Conservation (phyloP, 2,329 filamentous ascomycete genomes). For the Hypoxylon sp. region DNA sequence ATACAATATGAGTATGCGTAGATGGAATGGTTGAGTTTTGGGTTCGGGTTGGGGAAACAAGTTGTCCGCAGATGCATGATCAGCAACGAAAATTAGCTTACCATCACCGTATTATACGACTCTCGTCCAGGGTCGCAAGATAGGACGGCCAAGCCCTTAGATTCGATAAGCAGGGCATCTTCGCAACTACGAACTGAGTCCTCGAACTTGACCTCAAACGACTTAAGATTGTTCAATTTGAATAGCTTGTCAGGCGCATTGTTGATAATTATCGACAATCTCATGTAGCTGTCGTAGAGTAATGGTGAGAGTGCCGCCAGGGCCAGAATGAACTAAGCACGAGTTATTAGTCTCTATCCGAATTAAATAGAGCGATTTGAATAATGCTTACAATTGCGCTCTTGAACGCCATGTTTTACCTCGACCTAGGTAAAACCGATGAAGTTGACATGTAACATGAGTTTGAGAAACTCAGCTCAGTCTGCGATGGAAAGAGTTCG, state of each 20-base stretch:
- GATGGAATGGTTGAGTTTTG: not conserved
- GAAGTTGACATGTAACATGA: not conserved
- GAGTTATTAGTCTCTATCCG: not conserved
- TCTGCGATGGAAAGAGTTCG: not conserved
- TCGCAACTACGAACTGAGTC: slow-evolving; percentile 58
- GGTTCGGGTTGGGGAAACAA: not conserved
- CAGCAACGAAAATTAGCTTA: slow-evolving; percentile 19
- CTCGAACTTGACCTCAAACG: slow-evolving; percentile 54
- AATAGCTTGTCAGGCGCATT: slow-evolving; percentile 53
- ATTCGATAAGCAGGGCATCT: slow-evolving; percentile 56
- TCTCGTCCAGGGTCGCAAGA: slow-evolving; percentile 59
- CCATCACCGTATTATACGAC: slow-evolving; percentile 60
- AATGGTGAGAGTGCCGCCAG: slow-evolving; percentile 28
- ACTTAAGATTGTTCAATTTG: slow-evolving; percentile 48
- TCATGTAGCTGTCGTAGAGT: slow-evolving; percentile 21
- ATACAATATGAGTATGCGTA: slow-evolving; percentile 12
- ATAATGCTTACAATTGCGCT: slow-evolving; percentile 18
- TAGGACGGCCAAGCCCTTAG: slow-evolving; percentile 55
- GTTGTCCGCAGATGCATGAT: not conserved
- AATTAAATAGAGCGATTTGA: not conserved
- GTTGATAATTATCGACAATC: slow-evolving; percentile 14
- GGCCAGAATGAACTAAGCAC: slow-evolving; percentile 17
- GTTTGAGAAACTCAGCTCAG: not conserved
- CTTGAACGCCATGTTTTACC: slow-evolving; percentile 26
- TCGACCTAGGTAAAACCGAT: not conserved